These are phyloP conservation scores for Lepidium aucheri DNA, from an alignment of 345 rosid genomes.

Conservation along the genomic window DNA sequence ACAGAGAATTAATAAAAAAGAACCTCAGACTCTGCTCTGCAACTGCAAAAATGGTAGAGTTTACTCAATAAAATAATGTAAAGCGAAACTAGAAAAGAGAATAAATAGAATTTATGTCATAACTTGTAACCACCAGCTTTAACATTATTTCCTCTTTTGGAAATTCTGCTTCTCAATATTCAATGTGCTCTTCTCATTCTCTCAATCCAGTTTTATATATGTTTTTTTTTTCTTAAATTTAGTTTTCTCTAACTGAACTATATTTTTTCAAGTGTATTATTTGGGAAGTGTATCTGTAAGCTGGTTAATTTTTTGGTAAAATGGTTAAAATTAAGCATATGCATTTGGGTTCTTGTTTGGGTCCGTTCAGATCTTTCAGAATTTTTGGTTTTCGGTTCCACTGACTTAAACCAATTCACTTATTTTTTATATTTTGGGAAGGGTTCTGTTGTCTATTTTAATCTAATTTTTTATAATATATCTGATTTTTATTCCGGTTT, in stretches of 20 bases:
- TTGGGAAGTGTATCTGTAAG: no score
- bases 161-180: conserved; percentile 20
- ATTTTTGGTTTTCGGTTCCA: no score
- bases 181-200: conserved; percentile 25
- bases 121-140: conserved; percentile 27
- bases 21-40: conserved; percentile 18
- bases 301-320: no score
- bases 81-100: conserved; percentile 1
- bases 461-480: no score
- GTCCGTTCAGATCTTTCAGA: no score
- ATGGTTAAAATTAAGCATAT: no score
- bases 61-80: neutral
- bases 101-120: conserved; percentile 34
- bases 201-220: neutral
- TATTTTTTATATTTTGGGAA: no score
- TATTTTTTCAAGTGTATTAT: no score
- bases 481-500: no score
- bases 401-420: no score
- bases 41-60: conserved; percentile 8
- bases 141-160: conserved; percentile 26
- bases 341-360: no score
- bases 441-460: no score
- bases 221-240: neutral
- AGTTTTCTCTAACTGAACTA: neutral
- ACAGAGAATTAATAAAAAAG: neutral